phyloP scores from a whole-genome alignment of 257 asterid species.

The Nicotiana otophora region DNA sequence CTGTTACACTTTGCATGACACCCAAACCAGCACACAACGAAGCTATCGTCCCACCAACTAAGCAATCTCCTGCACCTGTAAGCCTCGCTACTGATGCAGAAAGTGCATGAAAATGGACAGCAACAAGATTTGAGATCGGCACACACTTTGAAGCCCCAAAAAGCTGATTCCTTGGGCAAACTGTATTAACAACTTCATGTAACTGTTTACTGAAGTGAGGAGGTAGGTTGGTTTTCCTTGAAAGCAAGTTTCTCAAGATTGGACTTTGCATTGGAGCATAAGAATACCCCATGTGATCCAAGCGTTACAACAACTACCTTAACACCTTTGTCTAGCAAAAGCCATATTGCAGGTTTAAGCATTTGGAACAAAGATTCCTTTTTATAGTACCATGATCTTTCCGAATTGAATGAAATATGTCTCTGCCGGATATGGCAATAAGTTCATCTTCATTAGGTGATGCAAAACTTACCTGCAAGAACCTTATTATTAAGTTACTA shows the following conservation, averaged over 20 bases:
- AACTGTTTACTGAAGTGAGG: too few relatives aligned
- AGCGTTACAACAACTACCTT: slow-evolving; percentile 65
- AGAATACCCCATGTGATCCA: slow-evolving; percentile 68
- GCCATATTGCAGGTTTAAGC: slow-evolving; percentile 65
- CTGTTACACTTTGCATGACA: slow-evolving; percentile 76
- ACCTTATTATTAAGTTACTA: slow-evolving; percentile 9
- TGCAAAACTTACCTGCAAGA: slow-evolving; percentile 60
- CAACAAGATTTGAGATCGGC: slow-evolving; percentile 23
- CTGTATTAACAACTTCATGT: too few relatives aligned
- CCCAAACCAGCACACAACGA: slow-evolving; percentile 67
- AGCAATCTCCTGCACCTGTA: slow-evolving; percentile 90
- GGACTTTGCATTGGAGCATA: slow-evolving; percentile 48
- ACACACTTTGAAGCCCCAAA: slow-evolving; percentile 20
- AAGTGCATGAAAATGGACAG: slow-evolving; percentile 70
- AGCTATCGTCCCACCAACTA: slow-evolving; percentile 73
- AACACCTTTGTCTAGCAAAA: slow-evolving; percentile 65
- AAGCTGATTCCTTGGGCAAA: too few relatives aligned
- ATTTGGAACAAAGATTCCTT: slow-evolving; percentile 45
- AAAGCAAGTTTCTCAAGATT: slow-evolving; percentile 17
- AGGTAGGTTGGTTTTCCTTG: too few relatives aligned
- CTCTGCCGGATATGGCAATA: slow-evolving; percentile 52
- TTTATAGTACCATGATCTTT: slow-evolving; percentile 19
- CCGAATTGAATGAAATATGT: slow-evolving; percentile 39
- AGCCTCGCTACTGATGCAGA: slow-evolving; percentile 61
- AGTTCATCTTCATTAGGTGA: slow-evolving; percentile 96